Base-by-base conservation (phyloP, 106 monocot genomes). In the Dioscorea zingiberensis region DNA sequence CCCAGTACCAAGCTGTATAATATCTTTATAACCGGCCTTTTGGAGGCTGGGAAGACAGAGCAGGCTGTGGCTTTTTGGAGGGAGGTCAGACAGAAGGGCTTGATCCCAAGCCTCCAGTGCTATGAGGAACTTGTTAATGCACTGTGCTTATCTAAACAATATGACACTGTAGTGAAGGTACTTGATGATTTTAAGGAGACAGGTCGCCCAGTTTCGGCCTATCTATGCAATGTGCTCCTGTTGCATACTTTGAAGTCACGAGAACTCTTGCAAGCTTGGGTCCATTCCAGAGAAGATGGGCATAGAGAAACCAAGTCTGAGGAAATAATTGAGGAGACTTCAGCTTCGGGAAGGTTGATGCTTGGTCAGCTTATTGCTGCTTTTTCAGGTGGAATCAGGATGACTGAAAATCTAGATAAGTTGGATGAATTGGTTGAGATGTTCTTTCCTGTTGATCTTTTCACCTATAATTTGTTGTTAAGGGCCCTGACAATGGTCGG, bases 51-150 rank as follows among this genome's bases (percentile, higher is more conserved):
- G 32, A 85, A 72, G 58, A 78, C 78, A 9, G 83, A 83, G 55
- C 76, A 70, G 64, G 87, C 88, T 8, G 32, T 87, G n/a, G 77
- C 65, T 48, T 77, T 78, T 47, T 95, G 91, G 94, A 74, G 59
- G 66, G 88, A 95, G 61, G 76, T 78, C 53, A 80, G 87, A 70
- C 69, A 73, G 8, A 91, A 83, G 54, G 72, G 76, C 8, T 23
- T 91, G 59, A 64, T 95, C 54, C 91, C 91, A 7, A 88, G 72
- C 46, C 85, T 91, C 27, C 58, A 83, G 3, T 83, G 91, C 71
- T 95, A 95, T n/a, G 91, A 95, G 71, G 91, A 88, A 32, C 88
- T 95, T 53, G 71, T 91, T 25, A 77, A 70, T 60, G 49, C 66
- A n/a, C 77, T 95, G 59, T 81, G 81, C 55, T 74, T 65, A 56